Evolutionary conservation across 176 grass and related monocot genomes (phyloP).

Genomic region (Ensete ventricosum): DNA sequence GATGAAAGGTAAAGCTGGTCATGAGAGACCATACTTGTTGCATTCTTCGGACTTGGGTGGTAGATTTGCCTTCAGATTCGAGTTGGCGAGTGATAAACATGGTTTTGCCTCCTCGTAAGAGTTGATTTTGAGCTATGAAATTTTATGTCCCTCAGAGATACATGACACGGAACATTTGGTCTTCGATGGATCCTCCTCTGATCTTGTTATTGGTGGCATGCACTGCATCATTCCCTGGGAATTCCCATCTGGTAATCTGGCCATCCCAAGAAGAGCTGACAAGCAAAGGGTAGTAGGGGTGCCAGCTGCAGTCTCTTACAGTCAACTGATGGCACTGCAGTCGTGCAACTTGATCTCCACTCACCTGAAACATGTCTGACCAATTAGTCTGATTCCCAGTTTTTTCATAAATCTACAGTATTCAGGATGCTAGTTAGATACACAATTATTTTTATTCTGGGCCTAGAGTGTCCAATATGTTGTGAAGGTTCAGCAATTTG

Average conservation of each 20-base stretch:
- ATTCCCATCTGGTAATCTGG: constrained; percentile 37
- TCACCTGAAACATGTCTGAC: constrained; percentile 41
- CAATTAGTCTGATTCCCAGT: neutral
- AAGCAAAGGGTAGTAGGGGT: constrained; percentile 55
- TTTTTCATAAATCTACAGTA: too few species aligned
- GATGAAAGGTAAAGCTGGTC: too few species aligned
- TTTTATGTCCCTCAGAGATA: neutral
- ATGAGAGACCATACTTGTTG: too few species aligned
- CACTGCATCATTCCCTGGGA: constrained; percentile 4
- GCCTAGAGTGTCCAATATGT: too few species aligned
- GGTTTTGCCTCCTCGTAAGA: too few species aligned
- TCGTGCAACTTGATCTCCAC: constrained; percentile 44
- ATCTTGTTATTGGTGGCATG: neutral
- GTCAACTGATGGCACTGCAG: constrained; percentile 39
- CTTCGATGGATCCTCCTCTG: neutral
- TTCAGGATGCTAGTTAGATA: too few species aligned
- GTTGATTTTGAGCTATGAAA: neutral
- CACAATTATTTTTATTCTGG: too few species aligned
- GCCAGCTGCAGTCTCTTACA: constrained; percentile 85
- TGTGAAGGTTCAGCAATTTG: too few species aligned
- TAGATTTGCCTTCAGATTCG: too few species aligned
- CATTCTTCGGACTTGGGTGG: too few species aligned
- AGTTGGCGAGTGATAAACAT: too few species aligned
- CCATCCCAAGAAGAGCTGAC: constrained; percentile 79
- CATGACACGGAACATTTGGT: neutral